Evolutionary conservation across 1,139 yeast genomes (phyloP).

Genomic region (Candida glucosophila): DNA sequence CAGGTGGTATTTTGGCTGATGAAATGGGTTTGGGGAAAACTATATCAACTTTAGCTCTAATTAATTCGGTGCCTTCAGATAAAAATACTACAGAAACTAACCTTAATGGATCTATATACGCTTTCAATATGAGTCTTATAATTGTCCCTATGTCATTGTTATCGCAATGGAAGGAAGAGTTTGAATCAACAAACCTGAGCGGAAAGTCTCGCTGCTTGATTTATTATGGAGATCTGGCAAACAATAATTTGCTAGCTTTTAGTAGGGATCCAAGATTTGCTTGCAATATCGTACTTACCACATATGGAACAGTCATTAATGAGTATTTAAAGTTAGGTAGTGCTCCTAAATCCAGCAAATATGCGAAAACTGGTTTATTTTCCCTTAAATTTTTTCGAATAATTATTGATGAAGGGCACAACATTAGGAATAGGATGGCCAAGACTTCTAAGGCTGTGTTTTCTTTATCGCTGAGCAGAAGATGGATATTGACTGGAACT

Average conservation of each 20-base stretch:
- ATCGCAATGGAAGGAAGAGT: slow-evolving; percentile 87
- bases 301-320: slow-evolving; percentile 79
- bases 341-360: slow-evolving; percentile 37
- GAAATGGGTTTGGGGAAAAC: slow-evolving; percentile 98
- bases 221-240: slow-evolving; percentile 66
- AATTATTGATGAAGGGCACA: slow-evolving; percentile 89
- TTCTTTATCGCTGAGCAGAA: slow-evolving; percentile 53
- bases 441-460: slow-evolving; percentile 76
- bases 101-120: slow-evolving; percentile 34
- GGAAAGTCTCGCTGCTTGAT: slow-evolving; percentile 38
- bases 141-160: slow-evolving; percentile 88
- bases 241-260: slow-evolving; percentile 40
- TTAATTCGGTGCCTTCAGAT: slow-evolving; percentile 58
- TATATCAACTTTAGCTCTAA: slow-evolving; percentile 68
- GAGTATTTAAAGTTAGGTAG: slow-evolving; percentile 48
- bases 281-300: slow-evolving; percentile 66
- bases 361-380: slow-evolving; percentile 53
- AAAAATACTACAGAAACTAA: slow-evolving; percentile 3
- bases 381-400: slow-evolving; percentile 71
- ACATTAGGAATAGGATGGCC: slow-evolving; percentile 71
- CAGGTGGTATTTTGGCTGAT: slow-evolving; percentile 92
- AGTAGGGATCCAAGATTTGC: slow-evolving; percentile 21
- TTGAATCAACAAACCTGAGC: slow-evolving; percentile 47
- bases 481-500: slow-evolving; percentile 93
- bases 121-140: slow-evolving; percentile 64